Base-by-base conservation (phyloP, 768 basidiomycete species). In the Auricularia cornea region DNA sequence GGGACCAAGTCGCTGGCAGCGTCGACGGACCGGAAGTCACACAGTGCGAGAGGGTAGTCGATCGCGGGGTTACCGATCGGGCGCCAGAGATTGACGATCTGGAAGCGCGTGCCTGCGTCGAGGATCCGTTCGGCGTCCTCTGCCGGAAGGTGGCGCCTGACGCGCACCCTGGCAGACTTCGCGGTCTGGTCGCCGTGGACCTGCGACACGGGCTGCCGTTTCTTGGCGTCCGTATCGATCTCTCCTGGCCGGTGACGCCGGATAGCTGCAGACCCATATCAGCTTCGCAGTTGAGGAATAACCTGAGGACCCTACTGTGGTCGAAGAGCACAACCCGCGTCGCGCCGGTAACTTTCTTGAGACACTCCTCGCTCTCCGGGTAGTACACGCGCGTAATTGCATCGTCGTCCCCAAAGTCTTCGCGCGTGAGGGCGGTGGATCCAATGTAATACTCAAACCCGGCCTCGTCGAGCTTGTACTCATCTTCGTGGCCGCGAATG, bases 61-160 rank as follows among this genome's bases (percentile, higher is more conserved):
- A 74, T 59, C 0, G 81, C 83, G 0, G 79, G 70, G 64, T 80
- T 70, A 1, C 67, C 69, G 59, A 85, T 84, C 4, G 84, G 83
- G 2, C 84, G 74, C 84, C 84, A 86, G 30, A 86, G 75, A 66
- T 85, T 86, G 63, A 86, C 80, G 33, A 85, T 83, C 62, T 84
- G 63, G 33, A 63, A 66, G 59, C 76, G 77, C 32, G 74, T 72
- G 60, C 79, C 77, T 12, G 75, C 74, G 63, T 77, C 71, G 18
- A 84, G 70, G 33, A 84, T 75, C 18, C 71, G 72, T 71, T 73
- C 73, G 0, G 69, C 83, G 3, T 85, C 82, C 0, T 69, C 70
- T 0, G 77, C 70, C 18, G 82, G 82, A 8, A 84, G 76, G 65
- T 85, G 83, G 4, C 78, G 75, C 62, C 79, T 77, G 2, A 84